Evolutionary conservation across 345 rosid species (phyloP), one percentile per base, ranked within the genome.

Genomic region (Lumnitzera littorea): DNA sequence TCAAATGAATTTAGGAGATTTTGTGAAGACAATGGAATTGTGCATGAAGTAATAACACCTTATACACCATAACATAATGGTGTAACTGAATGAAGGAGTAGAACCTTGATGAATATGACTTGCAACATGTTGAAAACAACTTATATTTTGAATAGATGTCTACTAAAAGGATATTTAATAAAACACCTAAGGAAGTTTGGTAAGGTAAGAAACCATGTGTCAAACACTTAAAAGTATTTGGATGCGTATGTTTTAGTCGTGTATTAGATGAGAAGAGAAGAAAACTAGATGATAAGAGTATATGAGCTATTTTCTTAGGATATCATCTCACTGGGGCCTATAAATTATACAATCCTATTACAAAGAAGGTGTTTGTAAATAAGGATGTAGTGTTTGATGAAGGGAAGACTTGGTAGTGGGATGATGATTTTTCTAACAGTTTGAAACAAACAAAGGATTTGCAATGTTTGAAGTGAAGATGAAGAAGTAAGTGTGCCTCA

Each of bases 371-470:
- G 10, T 17, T 66, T 5, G 16, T 60, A 0, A 41, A 0, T 15
- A 0, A 13, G n/a, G 65, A 67, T 52, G 49, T 59, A 0, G 20
- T 20, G 1, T 20, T 20, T 20, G 20, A 20, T 20, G 20, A 20
- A 20, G 20, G 20, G 20, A 20, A 3, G 23, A 53, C 13, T 4
- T 66, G 57, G 46, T 29, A 51, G 11, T 51, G 50, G 57, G 46
- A 14, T 15, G 51, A 13, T 12, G 13, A 27, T 14, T 0, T 3
- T 0, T 10, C 2, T 15, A 29, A 24, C 17, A 16, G 11, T 15
- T 47, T 11, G 0, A 0, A 0, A 0, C 11, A 0, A 0, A 17
- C 48, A 43, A 17, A 23, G 13, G 11, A 47, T 41, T 17, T 49
- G 12, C 47, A 24, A 1, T 29, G 31, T 12, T n/a, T 20, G 0